Conservation (phyloP, 2,329 filamentous ascomycete species). For the Cadophora sp. region DNA sequence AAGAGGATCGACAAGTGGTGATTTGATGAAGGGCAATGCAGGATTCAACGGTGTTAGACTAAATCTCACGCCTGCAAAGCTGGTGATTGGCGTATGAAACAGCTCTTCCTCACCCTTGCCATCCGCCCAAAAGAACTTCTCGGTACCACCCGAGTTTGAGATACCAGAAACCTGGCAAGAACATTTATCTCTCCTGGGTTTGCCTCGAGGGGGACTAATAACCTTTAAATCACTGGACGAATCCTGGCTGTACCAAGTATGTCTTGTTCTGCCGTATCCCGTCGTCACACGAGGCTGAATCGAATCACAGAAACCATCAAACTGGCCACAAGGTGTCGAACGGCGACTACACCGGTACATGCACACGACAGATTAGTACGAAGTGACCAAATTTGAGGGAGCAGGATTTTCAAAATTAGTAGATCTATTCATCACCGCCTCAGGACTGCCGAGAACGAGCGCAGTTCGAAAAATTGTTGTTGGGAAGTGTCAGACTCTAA, state of each 20-base stretch:
- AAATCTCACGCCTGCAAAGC: not conserved
- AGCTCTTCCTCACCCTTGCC: not conserved
- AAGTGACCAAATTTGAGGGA: not conserved
- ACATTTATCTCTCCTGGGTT: not conserved
- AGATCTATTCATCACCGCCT: not conserved
- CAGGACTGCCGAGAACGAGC: not conserved
- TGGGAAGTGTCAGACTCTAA: not conserved
- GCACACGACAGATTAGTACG: conserved; percentile 1
- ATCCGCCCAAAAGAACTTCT: not conserved
- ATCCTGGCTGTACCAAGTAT: conserved; percentile 13
- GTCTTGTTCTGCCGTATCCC: not conserved
- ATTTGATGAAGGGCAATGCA: not conserved
- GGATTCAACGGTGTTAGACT: conserved; percentile 2
- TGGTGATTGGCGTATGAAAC: not conserved
- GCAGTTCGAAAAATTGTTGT: not conserved
- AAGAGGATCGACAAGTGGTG: not conserved
- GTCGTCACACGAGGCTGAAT: conserved; percentile 9
- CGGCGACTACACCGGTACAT: conserved; percentile 1
- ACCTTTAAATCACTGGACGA: not conserved
- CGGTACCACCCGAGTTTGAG: not conserved
- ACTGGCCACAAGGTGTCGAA: conserved; percentile 5
- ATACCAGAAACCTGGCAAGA: not conserved
- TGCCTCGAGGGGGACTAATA: not conserved
- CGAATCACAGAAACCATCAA: conserved; percentile 12
- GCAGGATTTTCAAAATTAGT: not conserved